phyloP scores from a whole-genome alignment of 306 rosid genomes.

The Lupinus albus region DNA sequence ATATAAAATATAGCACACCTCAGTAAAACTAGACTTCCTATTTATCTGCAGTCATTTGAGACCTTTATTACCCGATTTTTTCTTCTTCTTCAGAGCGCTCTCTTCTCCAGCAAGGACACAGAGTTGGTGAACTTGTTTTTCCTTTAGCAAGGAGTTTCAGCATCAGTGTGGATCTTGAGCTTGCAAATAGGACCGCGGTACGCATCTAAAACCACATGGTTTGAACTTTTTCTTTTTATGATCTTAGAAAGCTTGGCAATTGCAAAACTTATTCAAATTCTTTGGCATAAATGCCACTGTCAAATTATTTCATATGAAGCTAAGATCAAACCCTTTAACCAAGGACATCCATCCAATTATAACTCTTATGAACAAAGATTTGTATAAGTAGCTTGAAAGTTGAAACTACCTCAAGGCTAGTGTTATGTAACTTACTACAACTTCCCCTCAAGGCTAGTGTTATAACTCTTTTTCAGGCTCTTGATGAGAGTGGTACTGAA shows the following conservation, averaged over 20 bases:
- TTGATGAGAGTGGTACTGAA: slow-evolving; percentile 43
- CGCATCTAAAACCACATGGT: slow-evolving; percentile 15
- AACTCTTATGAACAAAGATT: background rate
- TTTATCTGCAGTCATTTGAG: slow-evolving; percentile 20
- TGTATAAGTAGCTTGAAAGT: slow-evolving; percentile 10
- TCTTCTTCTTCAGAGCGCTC: slow-evolving; percentile 69
- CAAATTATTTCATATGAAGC: background rate
- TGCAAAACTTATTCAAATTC: background rate
- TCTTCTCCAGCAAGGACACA: slow-evolving; percentile 83
- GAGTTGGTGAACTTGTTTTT: slow-evolving; percentile 83
- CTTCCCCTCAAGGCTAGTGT: background rate
- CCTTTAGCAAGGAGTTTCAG: slow-evolving; percentile 92
- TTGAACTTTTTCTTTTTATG: background rate
- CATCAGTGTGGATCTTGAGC: slow-evolving; percentile 53
- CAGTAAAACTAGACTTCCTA: background rate
- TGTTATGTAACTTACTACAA: background rate
- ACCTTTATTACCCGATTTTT: background rate
- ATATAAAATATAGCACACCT: background rate
- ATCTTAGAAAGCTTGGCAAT: slow-evolving; percentile 17
- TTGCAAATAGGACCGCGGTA: slow-evolving; percentile 55
- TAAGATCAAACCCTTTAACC: slow-evolving; percentile 6
- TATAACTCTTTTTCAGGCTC: slow-evolving; percentile 21
- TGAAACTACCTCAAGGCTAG: background rate
- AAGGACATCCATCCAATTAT: slow-evolving; percentile 5
- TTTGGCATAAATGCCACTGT: background rate